A percentile compares a stretch with the other conserved stretches of the same genome.
phyloP scores from a whole-genome alignment of 1,139 yeast genomes.

The Pichia sp. region DNA sequence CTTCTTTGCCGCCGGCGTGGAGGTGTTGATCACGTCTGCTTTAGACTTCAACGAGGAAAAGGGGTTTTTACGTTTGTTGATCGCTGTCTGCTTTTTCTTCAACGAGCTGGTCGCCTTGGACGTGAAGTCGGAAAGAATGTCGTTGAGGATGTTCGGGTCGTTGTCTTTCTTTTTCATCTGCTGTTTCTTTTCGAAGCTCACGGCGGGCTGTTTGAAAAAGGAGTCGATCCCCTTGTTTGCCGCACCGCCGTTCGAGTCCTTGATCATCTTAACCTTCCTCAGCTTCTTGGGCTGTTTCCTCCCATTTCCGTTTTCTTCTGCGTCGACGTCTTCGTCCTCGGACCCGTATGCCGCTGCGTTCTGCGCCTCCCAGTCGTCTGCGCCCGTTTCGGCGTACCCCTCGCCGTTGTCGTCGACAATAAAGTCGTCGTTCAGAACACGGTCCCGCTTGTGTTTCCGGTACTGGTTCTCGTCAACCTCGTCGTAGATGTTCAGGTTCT shows the following conservation, averaged over 20 bases:
- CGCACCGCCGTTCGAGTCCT: slow-evolving; percentile 39
- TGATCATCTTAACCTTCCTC: slow-evolving; percentile 39
- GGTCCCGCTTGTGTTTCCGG: slow-evolving; percentile 71
- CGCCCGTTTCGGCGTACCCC: slow-evolving; percentile 89
- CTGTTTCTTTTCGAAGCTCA: slow-evolving; percentile 16
- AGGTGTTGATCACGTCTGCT: slow-evolving; percentile 7
- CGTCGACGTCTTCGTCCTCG: slow-evolving; percentile 6
- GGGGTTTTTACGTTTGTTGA: slow-evolving; percentile 25
- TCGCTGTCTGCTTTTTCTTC: slow-evolving; percentile 21
- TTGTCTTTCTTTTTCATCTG: slow-evolving; percentile 24
- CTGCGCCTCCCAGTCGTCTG: slow-evolving; percentile 74
- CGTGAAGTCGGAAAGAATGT: slow-evolving; percentile 44
- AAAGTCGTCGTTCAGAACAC: slow-evolving; percentile 83
- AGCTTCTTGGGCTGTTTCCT: slow-evolving; percentile 34
- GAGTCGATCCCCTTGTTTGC: slow-evolving; percentile 51
- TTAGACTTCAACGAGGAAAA: slow-evolving; percentile 27
- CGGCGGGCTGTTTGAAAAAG: slow-evolving; percentile 41
- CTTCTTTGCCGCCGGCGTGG: slow-evolving; percentile 14
- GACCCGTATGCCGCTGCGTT: slow-evolving; percentile 38
- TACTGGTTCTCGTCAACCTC: slow-evolving; percentile 81
- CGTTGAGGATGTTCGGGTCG: slow-evolving; percentile 39
- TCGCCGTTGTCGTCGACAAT: slow-evolving; percentile 91
- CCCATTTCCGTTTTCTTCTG: slow-evolving; percentile 29
- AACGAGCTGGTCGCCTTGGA: slow-evolving; percentile 19
- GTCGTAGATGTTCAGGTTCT: slow-evolving; percentile 62